Percentiles rank a stretch among this genome's conserved stretches.
Conservation (phyloP, 352 stramenopile species). For the Globisporangium recalcitrans region DNA sequence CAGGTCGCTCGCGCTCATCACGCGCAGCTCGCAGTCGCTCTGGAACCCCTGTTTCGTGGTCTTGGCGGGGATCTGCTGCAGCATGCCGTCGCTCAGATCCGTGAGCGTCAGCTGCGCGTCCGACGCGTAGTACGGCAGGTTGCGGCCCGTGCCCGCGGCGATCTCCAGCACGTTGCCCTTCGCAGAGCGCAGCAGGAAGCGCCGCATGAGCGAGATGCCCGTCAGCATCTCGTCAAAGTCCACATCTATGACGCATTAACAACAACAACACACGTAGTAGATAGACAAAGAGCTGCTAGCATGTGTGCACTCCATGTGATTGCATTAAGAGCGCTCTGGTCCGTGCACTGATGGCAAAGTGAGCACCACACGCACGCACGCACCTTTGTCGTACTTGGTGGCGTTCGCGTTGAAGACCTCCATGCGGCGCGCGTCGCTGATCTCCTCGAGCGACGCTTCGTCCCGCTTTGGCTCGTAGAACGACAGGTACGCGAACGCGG, state of each 20-base stretch:
- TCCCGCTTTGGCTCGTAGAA: constrained; percentile 61
- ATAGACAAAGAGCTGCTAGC: not conserved
- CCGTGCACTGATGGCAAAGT: not conserved
- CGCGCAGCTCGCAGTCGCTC: constrained; percentile 28
- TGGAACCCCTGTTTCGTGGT: constrained; percentile 15
- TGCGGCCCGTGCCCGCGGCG: constrained; percentile 91
- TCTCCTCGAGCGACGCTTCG: constrained; percentile 15
- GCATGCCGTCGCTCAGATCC: constrained; percentile 73
- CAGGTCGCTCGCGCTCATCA: constrained; percentile 60
- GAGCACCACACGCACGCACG: too few species aligned
- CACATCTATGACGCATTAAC: constrained; percentile 66
- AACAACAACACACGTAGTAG: too few species aligned
- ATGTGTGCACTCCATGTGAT: not conserved
- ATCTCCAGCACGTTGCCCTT: constrained; percentile 89
- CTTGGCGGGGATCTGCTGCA: constrained; percentile 42
- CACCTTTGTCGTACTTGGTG: constrained; percentile 63
- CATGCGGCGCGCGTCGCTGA: constrained; percentile 49
- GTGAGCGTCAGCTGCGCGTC: constrained; percentile 48
- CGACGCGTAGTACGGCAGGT: constrained; percentile 86
- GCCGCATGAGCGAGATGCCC: constrained; percentile 76
- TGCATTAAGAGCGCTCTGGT: not conserved
- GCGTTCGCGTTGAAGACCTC: constrained; percentile 72
- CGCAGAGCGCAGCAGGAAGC: constrained; percentile 68
- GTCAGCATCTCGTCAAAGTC: constrained; percentile 73
- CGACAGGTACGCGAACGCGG: constrained; percentile 59